phyloP scores from a whole-genome alignment of 164 flowering plant species.

The Aristolochia fimbriata region DNA sequence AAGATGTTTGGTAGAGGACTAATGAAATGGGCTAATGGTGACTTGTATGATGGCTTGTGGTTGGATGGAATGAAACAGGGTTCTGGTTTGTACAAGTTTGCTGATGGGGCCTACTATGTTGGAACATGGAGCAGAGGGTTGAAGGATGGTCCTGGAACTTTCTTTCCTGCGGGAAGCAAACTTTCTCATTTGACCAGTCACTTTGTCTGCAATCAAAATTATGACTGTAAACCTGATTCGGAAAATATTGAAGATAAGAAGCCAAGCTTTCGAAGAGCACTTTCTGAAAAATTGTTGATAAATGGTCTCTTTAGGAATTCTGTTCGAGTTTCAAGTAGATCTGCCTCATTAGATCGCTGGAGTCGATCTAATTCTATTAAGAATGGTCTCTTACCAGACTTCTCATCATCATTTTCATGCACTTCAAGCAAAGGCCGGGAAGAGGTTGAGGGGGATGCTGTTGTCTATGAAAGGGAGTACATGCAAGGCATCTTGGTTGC shows the following conservation, averaged over 20 bases:
- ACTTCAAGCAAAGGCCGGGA: conserved; percentile 24
- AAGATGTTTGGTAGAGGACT: conserved; percentile 81
- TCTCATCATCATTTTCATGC: conserved; percentile 17
- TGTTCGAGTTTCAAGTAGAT: conserved; percentile 33
- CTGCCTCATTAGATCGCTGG: conserved; percentile 25
- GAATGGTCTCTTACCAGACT: conserved; percentile 25
- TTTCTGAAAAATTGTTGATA: conserved; percentile 35
- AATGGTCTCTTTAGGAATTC: conserved; percentile 28
- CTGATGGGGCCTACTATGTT: conserved; percentile 71
- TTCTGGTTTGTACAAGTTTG: conserved; percentile 58
- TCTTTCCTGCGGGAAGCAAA: conserved; percentile 68
- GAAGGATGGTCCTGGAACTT: conserved; percentile 86
- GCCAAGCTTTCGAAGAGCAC: conserved; percentile 32
- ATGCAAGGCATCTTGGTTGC: conserved; percentile 81
- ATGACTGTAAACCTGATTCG: conserved; percentile 16
- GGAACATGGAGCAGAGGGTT: conserved; percentile 81
- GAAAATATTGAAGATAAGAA: conserved; percentile 21
- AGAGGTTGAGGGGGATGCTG: conserved; percentile 15
- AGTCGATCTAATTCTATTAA: conserved; percentile 18
- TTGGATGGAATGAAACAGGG: conserved; percentile 70
- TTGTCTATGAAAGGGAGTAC: conserved; percentile 78
- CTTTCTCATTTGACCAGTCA: conserved; percentile 34
- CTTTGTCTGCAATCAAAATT: conserved; percentile 20
- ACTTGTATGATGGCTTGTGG: conserved; percentile 77
- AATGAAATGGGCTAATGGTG: conserved; percentile 78